Evolutionary conservation across 2,329 filamentous ascomycete species (phyloP).

Genomic region (Scytalidium sp.): DNA sequence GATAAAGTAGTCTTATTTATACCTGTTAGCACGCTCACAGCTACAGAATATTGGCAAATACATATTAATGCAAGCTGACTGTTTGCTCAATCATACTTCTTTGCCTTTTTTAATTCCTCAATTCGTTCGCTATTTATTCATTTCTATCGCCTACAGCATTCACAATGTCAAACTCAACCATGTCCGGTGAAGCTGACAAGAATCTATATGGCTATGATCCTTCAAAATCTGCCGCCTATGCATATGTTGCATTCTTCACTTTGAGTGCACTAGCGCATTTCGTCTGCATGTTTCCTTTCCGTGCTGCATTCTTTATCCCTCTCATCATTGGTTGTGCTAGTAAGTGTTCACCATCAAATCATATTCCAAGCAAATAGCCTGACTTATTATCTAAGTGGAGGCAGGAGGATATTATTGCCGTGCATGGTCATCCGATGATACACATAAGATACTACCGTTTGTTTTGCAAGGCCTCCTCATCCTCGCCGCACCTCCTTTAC

Average conservation of each 20-base stretch:
- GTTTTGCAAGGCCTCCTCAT: conserved; percentile 38
- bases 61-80: no score
- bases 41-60: no score
- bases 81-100: no score
- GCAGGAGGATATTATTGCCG: conserved; percentile 11
- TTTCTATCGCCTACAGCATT: no score
- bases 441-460: conserved; percentile 23
- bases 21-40: no score
- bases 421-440: not conserved
- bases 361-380: not conserved
- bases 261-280: conserved; percentile 10
- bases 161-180: conserved; percentile 8
- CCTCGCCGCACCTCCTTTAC: conserved; percentile 38
- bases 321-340: conserved; percentile 13
- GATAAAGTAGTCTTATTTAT: no score
- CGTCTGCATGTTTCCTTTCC: conserved; percentile 11
- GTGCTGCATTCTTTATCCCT: conserved; percentile 14
- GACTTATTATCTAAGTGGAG: conserved; percentile 7
- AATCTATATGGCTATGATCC: conserved; percentile 13
- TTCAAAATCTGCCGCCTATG: conserved; percentile 10
- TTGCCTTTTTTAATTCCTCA: no score
- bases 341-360: conserved; percentile 4
- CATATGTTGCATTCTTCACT: conserved; percentile 13
- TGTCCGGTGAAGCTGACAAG: conserved; percentile 3
- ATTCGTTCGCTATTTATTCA: no score